phyloP scores from a whole-genome alignment of 2,329 filamentous ascomycete genomes.

The Lasiodiplodia hormozganensis region DNA sequence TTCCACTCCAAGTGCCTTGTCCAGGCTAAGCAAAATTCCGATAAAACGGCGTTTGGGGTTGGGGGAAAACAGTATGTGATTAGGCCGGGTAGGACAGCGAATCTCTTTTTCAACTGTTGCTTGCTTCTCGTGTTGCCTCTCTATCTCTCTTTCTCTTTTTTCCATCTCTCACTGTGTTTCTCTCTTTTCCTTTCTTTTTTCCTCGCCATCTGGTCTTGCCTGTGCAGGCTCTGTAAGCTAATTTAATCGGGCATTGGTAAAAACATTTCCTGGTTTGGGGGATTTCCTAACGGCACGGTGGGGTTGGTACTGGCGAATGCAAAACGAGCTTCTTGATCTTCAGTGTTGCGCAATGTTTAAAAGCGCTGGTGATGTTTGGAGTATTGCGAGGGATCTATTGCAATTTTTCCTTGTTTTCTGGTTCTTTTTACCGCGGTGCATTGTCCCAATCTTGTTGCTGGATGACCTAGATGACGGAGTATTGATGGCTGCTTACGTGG shows the following conservation, averaged over 20 bases:
- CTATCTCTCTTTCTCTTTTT: background rate
- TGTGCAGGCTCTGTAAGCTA: constrained; percentile 11
- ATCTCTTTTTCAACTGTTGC: constrained; percentile 1
- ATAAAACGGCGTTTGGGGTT: constrained; percentile 19
- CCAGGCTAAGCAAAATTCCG: constrained; percentile 5
- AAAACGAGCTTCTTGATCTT: background rate
- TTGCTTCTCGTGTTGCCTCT: background rate
- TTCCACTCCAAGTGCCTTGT: background rate
- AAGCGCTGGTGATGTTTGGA: background rate
- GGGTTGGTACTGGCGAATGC: background rate
- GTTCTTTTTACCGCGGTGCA: background rate
- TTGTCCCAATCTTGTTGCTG: background rate
- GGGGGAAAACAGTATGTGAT: constrained; percentile 19
- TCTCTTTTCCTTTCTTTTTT: background rate
- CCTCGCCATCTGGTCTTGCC: constrained; percentile 1
- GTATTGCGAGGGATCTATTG: background rate
- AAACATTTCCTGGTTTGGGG: constrained; percentile 1
- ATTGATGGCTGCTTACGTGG: background rate
- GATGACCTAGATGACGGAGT: background rate
- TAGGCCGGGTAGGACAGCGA: constrained; percentile 14
- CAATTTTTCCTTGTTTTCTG: background rate
- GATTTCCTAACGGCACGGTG: background rate
- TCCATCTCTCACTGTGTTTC: background rate
- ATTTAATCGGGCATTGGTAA: constrained; percentile 25
- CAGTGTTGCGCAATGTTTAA: background rate